Evolutionary conservation across 768 basidiomycete species (phyloP).

Genomic region (Pilatotrama ljubarskyi): DNA sequence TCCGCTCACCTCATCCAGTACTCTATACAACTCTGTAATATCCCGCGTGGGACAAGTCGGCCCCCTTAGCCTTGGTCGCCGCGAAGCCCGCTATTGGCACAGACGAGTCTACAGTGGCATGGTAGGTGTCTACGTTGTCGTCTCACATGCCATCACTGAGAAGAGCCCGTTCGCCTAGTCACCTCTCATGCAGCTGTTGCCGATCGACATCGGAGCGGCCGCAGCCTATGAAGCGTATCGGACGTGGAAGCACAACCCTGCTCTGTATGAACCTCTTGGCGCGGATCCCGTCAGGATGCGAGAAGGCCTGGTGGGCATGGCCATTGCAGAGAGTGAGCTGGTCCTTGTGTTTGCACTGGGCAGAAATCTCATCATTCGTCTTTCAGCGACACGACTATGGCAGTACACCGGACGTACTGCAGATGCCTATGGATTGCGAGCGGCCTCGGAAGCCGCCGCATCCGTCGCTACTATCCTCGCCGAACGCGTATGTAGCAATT

Average conservation of each 20-base stretch:
- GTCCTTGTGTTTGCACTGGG: no score
- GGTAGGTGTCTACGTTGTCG: slow-evolving; percentile 33
- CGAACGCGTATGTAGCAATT: slow-evolving; percentile 8
- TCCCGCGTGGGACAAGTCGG: slow-evolving; percentile 26
- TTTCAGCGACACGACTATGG: slow-evolving; percentile 56
- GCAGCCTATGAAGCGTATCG: slow-evolving; percentile 79
- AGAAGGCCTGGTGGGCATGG: slow-evolving; percentile 66
- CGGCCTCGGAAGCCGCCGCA: slow-evolving; percentile 66
- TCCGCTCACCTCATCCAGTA: slow-evolving; percentile 20
- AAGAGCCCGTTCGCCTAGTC: slow-evolving; percentile 39
- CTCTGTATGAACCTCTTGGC: slow-evolving; percentile 54
- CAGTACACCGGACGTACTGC: slow-evolving; percentile 45
- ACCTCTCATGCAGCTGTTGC: slow-evolving; percentile 50
- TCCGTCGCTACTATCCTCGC: slow-evolving; percentile 47
- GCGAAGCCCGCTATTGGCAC: slow-evolving; percentile 69
- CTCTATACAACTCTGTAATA: slow-evolving; percentile 40
- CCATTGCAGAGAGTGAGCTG: slow-evolving; percentile 65
- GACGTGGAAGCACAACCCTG: slow-evolving; percentile 53
- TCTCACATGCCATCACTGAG: neutral
- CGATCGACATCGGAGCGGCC: slow-evolving; percentile 69
- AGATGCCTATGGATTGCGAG: slow-evolving; percentile 47
- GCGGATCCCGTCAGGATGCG: slow-evolving; percentile 59
- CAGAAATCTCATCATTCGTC: neutral
- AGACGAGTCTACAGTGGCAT: slow-evolving; percentile 62
- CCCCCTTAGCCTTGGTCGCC: slow-evolving; percentile 46